A percentile compares a stretch with the other conserved stretches of the same genome.
Evolutionary conservation across 352 stramenopile genomes (phyloP).

Genomic region (Phytophthora constricta): DNA sequence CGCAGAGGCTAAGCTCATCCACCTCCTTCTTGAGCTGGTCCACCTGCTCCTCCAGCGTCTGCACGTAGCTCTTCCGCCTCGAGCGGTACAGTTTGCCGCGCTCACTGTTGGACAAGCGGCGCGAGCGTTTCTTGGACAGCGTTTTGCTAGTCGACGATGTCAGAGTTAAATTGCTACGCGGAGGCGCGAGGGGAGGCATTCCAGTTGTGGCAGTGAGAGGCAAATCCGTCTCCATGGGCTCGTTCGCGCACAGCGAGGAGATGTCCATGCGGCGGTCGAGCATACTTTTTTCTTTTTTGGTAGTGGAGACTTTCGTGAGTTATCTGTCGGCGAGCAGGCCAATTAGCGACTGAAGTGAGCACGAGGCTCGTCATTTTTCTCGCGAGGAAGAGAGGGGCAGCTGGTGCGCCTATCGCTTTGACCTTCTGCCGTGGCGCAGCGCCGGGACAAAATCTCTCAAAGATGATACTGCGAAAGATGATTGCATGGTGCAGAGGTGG

Average conservation of each 20-base stretch:
- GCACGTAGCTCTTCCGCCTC: slow-evolving; percentile 56
- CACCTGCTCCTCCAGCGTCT: slow-evolving; percentile 50
- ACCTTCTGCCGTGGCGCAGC: slow-evolving; percentile 1
- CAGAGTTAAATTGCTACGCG: too few species aligned
- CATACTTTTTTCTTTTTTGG: too few species aligned
- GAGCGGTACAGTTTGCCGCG: slow-evolving; percentile 69
- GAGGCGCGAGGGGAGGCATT: too few species aligned
- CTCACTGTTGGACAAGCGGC: slow-evolving; percentile 64
- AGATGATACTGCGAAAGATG: neutral
- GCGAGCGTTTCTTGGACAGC: slow-evolving; percentile 46
- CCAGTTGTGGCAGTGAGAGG: too few species aligned
- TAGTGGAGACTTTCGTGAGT: too few species aligned
- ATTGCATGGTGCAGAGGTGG: too few species aligned
- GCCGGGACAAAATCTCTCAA: neutral
- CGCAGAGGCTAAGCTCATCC: slow-evolving; percentile 36
- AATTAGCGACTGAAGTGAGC: slow-evolving; percentile 12
- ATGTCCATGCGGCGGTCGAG: slow-evolving; percentile 49
- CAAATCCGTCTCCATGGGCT: neutral
- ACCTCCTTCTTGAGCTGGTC: slow-evolving; percentile 57
- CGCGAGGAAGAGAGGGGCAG: too few species aligned
- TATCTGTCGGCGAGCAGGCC: neutral
- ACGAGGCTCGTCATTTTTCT: slow-evolving; percentile 26
- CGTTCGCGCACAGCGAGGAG: slow-evolving; percentile 26
- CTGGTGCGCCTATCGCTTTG: slow-evolving; percentile 22
- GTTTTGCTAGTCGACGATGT: slow-evolving; percentile 14